Percentiles rank a stretch among this genome's conserved stretches.
phyloP scores from a whole-genome alignment of 192 early-diverging fungal genomes.

The Backusella psychrophila region DNA sequence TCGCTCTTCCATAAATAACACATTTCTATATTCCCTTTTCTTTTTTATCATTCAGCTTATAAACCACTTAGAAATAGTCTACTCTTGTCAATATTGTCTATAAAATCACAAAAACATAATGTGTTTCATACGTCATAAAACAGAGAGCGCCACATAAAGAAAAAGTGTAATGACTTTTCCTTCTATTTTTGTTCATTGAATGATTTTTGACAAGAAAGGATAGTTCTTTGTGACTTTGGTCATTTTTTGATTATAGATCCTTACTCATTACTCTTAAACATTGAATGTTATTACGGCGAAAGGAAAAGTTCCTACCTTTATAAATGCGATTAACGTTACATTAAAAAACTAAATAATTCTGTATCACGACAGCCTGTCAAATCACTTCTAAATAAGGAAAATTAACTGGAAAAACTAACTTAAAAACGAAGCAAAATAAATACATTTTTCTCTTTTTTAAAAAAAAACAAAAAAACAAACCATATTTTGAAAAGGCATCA shows the following conservation, averaged over 20 bases:
- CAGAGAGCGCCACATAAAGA: neutral
- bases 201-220: neutral
- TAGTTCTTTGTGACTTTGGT: neutral
- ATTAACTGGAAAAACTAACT: neutral
- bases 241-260: neutral
- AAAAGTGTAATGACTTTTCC: neutral
- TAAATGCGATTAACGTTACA: no score
- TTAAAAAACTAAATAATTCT: neutral
- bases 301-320: neutral
- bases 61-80: neutral
- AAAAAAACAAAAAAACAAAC: no score
- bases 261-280: neutral
- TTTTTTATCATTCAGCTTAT: no score
- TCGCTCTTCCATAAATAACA: no score
- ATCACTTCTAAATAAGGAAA: neutral
- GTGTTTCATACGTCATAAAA: neutral
- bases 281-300: neutral
- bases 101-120: neutral
- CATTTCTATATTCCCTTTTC: no score
- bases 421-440: neutral
- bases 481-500: neutral
- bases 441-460: neutral
- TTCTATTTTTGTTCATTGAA: neutral
- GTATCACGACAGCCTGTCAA: neutral
- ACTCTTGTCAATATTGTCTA: neutral